Percentiles rank a stretch among this genome's conserved stretches.
Conservation (phyloP, 495 filamentous ascomycete species). For the Aspergillus nanangensis region DNA sequence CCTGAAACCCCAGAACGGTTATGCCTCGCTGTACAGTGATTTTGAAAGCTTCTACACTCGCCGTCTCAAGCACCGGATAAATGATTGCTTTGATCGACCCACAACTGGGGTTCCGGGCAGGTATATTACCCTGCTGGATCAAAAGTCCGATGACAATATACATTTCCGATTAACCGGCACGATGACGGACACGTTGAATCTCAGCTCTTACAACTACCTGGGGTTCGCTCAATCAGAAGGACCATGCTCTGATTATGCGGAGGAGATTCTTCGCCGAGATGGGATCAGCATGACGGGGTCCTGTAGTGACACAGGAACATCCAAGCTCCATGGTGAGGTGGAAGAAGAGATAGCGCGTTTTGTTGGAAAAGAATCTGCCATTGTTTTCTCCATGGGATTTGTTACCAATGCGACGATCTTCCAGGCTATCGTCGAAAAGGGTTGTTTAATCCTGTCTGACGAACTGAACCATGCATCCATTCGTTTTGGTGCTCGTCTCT, state of each 20-base stretch:
- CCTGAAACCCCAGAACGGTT: conserved; percentile 69
- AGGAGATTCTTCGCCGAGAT: conserved; percentile 69
- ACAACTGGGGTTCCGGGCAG: conserved; percentile 82
- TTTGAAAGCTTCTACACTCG: conserved; percentile 93
- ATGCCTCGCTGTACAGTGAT: conserved; percentile 84
- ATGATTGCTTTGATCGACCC: conserved; percentile 86
- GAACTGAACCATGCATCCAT: conserved; percentile 92
- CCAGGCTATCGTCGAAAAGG: conserved; percentile 76
- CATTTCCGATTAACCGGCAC: conserved; percentile 73
- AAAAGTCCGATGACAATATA: conserved; percentile 71
- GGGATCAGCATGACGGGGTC: conserved; percentile 69
- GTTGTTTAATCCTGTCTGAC: conserved; percentile 82
- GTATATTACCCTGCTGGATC: conserved; percentile 78
- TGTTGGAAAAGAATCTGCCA: conserved; percentile 77
- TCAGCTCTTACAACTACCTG: conserved; percentile 94
- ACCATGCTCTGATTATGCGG: conserved; percentile 81
- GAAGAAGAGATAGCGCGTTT: conserved; percentile 79
- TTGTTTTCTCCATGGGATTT: conserved; percentile 93
- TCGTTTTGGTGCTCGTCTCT: conserved; percentile 78
- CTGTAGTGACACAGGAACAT: conserved; percentile 68
- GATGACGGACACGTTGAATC: conserved; percentile 79
- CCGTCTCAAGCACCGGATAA: conserved; percentile 80
- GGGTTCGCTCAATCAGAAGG: conserved; percentile 91
- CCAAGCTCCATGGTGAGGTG: conserved; percentile 72
- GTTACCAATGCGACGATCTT: conserved; percentile 82